Evolutionary conservation across 2,329 filamentous ascomycete species (phyloP).

Genomic region (Xylaria sp.): DNA sequence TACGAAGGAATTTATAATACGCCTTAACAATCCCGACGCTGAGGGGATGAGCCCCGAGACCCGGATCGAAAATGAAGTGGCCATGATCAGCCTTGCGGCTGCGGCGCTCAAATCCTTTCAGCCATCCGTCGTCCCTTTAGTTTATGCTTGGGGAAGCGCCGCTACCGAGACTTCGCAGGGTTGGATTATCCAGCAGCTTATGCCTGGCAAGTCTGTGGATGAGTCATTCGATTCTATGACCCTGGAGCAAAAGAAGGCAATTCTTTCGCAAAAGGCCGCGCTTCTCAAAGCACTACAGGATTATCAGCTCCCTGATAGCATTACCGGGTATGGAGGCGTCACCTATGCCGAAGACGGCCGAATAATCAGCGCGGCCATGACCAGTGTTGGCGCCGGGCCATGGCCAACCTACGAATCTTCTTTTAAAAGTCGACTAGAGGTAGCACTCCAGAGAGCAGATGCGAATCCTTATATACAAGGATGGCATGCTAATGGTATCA

Average conservation of each 20-base stretch:
- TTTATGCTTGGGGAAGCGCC: conserved; percentile 40
- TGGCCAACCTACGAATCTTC: conserved; percentile 39
- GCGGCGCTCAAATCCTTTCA: conserved; percentile 36
- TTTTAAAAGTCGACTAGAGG: conserved; percentile 36
- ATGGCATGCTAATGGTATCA: conserved; percentile 40
- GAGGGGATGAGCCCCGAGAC: conserved; percentile 38
- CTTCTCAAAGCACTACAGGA: conserved; percentile 42
- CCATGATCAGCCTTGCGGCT: conserved; percentile 39
- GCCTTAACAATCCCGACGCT: conserved; percentile 42
- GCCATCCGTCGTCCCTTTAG: conserved; percentile 38
- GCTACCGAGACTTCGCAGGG: conserved; percentile 16
- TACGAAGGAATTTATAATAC: conserved; percentile 40
- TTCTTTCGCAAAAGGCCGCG: conserved; percentile 41
- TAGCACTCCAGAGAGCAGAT: conserved; percentile 37
- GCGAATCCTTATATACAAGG: conserved; percentile 39
- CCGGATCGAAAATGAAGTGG: conserved; percentile 44
- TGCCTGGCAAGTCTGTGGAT: conserved; percentile 38
- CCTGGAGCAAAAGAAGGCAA: conserved; percentile 33
- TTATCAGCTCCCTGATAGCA: conserved; percentile 41
- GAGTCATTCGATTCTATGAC: conserved; percentile 34
- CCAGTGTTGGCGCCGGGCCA: conserved; percentile 40
- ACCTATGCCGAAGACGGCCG: conserved; percentile 40
- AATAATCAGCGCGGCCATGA: conserved; percentile 42
- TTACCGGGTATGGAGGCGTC: conserved; percentile 41
- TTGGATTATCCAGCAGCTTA: conserved; percentile 41